A percentile compares a stretch with the other conserved stretches of the same genome.
Conservation (phyloP, 2,329 filamentous ascomycete species). For the Phaeomoniella chlamydospora region DNA sequence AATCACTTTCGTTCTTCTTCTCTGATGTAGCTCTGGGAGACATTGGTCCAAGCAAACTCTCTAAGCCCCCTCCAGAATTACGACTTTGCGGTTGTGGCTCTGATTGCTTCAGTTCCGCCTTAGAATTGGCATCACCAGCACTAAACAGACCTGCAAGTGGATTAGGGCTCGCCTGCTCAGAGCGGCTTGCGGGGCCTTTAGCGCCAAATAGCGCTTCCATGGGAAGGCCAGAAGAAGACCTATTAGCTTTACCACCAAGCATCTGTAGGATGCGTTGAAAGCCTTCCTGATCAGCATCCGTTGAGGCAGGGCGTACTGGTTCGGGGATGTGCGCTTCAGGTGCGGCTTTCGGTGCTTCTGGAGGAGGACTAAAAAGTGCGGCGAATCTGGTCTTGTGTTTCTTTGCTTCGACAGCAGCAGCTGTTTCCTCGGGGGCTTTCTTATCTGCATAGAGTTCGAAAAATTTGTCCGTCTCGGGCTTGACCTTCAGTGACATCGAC, state of each 20-base stretch:
- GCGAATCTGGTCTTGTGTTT: constrained; percentile 71
- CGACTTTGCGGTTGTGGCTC: constrained; percentile 10
- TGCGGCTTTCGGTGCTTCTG: constrained; percentile 9
- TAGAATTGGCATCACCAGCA: constrained; percentile 6
- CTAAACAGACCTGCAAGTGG: constrained; percentile 1
- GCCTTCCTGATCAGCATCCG: constrained; percentile 64
- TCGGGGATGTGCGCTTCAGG: constrained; percentile 15
- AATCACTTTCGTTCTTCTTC: constrained; percentile 58
- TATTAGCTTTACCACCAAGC: constrained; percentile 44
- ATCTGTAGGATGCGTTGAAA: constrained; percentile 74
- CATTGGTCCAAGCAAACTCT: constrained; percentile 16
- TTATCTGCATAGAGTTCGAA: constrained; percentile 10
- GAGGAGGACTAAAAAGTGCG: constrained; percentile 52
- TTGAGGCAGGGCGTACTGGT: constrained; percentile 18
- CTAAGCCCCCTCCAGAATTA: constrained; percentile 13
- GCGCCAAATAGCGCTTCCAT: constrained; percentile 2
- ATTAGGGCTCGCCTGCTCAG: neutral
- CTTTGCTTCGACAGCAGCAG: constrained; percentile 33
- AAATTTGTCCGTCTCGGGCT: constrained; percentile 4
- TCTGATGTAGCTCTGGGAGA: constrained; percentile 23
- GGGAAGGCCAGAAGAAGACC: constrained; percentile 26
- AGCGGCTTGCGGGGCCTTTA: neutral
- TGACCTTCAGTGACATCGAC: constrained; percentile 7
- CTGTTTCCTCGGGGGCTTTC: constrained; percentile 21
- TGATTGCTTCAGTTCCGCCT: constrained; percentile 15